These are phyloP conservation scores for Fraxinus americana DNA, from an alignment of 257 asterid genomes.

Conservation along the genomic window DNA sequence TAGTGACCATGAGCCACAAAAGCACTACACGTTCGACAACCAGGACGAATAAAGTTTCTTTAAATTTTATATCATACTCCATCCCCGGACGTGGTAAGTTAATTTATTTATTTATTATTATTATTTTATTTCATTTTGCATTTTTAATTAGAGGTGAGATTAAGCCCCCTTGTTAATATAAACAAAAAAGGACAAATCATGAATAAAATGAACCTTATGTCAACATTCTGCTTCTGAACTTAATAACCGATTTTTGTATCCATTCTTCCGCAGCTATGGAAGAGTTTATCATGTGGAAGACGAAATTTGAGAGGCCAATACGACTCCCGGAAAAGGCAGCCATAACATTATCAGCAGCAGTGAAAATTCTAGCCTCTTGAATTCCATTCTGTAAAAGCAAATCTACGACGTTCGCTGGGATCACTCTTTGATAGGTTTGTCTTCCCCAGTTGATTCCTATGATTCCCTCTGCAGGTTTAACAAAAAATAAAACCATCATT, in stretches of 20 bases:
- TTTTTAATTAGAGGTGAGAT: too few relatives aligned
- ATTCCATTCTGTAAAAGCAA: constrained; percentile 33
- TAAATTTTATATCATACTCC: too few relatives aligned
- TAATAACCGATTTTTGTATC: neutral
- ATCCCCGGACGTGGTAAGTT: too few relatives aligned
- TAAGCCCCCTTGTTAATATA: too few relatives aligned
- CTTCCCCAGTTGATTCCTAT: constrained; percentile 44
- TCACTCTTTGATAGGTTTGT: constrained; percentile 29
- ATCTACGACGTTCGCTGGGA: constrained; percentile 46
- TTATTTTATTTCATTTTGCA: too few relatives aligned
- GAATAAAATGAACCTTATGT: constrained; percentile 10
- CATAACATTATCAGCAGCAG: constrained; percentile 23
- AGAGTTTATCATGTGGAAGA: neutral
- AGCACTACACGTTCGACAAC: too few relatives aligned
- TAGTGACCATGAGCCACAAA: too few relatives aligned
- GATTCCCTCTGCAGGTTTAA: constrained; percentile 1
- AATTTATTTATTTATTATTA: too few relatives aligned
- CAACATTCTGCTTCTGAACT: neutral
- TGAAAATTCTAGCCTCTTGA: constrained; percentile 19
- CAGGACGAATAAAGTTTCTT: too few relatives aligned
- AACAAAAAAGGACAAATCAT: too few relatives aligned
- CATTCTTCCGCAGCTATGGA: neutral
- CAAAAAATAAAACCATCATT: neutral
- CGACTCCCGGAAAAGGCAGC: constrained; percentile 23
- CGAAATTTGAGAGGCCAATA: constrained; percentile 12